A percentile compares a stretch with the other conserved stretches of the same genome.
Evolutionary conservation across 805 yeast genomes (phyloP).

Genomic region (Wickerhamiella occidentalis): DNA sequence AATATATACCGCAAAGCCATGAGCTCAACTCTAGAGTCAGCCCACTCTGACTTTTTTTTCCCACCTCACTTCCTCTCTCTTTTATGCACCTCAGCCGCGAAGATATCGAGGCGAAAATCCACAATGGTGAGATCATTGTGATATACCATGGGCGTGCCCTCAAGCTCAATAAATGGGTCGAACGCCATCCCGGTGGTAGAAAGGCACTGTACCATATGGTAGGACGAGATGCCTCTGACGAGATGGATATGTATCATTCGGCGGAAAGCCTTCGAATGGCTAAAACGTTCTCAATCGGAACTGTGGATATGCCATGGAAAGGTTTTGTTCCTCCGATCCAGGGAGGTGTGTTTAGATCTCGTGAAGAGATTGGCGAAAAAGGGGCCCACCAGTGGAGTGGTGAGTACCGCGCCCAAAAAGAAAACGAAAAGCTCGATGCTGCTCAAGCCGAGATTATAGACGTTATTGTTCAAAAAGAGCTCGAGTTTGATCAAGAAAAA

Average conservation of each 20-base stretch:
- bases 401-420: neutral
- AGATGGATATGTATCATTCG: slow-evolving; percentile 73
- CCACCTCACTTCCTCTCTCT: neutral
- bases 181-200: slow-evolving; percentile 79
- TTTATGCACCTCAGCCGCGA: slow-evolving; percentile 26
- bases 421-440: slow-evolving; percentile 4
- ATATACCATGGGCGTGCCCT: slow-evolving; percentile 51
- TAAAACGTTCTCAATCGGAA: slow-evolving; percentile 52
- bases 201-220: slow-evolving; percentile 73
- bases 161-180: slow-evolving; percentile 58
- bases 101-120: slow-evolving; percentile 48
- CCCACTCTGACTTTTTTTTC: neutral
- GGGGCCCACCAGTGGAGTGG: slow-evolving; percentile 1
- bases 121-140: slow-evolving; percentile 57
- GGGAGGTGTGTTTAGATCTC: slow-evolving; percentile 45
- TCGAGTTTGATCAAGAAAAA: slow-evolving; percentile 41
- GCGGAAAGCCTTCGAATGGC: slow-evolving; percentile 44
- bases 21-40: no score
- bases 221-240: slow-evolving; percentile 85
- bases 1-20: no score
- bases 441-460: slow-evolving; percentile 39
- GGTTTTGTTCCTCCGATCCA: slow-evolving; percentile 81
- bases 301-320: slow-evolving; percentile 51
- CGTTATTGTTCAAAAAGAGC: slow-evolving; percentile 45
- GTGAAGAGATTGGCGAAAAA: slow-evolving; percentile 23